phyloP scores from a whole-genome alignment of 164 flowering plant genomes.

The Vitis rupestris region DNA sequence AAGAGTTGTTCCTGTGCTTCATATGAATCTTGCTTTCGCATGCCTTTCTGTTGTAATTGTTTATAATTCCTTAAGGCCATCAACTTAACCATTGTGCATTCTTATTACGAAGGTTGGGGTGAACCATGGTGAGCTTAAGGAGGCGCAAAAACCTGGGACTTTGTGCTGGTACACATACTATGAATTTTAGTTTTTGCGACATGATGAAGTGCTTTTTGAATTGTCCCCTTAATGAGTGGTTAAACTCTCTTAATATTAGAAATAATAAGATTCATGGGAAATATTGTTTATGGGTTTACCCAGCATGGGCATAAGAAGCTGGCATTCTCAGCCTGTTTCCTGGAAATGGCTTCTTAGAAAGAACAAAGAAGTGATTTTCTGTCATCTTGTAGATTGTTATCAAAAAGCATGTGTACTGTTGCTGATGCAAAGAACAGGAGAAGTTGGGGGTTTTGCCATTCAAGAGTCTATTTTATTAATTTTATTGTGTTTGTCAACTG shows the following conservation, averaged over 20 bases:
- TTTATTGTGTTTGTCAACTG: background rate
- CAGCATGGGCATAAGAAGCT: background rate
- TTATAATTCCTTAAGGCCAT: conserved; percentile 10
- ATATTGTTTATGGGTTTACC: background rate
- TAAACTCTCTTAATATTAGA: no score
- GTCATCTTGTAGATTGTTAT: background rate
- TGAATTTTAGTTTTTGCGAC: background rate
- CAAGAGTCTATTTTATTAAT: background rate
- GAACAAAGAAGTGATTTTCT: background rate
- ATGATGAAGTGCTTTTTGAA: background rate
- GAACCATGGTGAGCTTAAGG: conserved; percentile 84
- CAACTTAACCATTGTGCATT: conserved; percentile 15
- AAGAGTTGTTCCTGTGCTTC: background rate
- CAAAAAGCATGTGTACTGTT: no score
- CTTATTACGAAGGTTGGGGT: conserved; percentile 8
- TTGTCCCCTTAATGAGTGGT: background rate
- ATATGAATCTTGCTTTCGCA: background rate
- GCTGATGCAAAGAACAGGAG: no score
- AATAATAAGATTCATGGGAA: background rate
- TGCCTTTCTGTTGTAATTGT: background rate
- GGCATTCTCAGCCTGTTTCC: background rate
- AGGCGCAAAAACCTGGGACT: conserved; percentile 78
- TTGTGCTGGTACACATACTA: conserved; percentile 47
- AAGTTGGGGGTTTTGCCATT: no score
- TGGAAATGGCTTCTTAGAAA: background rate